Evolutionary conservation across 768 basidiomycete species (phyloP).

Genomic region (Hypholoma sublateritium): DNA sequence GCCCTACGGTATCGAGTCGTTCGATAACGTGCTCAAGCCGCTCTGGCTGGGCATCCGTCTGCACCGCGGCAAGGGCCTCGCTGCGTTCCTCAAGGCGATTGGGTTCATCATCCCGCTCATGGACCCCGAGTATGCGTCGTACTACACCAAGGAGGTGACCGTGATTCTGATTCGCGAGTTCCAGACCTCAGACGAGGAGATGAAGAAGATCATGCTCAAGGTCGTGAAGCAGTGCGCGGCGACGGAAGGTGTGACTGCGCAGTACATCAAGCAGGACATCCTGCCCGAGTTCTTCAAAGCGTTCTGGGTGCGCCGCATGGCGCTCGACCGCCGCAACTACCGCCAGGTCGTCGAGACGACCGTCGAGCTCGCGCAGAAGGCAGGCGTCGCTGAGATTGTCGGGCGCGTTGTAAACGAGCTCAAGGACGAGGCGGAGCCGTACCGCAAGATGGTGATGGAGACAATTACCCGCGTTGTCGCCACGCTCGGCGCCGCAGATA

Average conservation of each 20-base stretch:
- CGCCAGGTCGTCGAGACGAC: slow-evolving; percentile 98
- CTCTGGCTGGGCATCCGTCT: slow-evolving; percentile 93
- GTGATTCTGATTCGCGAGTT: slow-evolving; percentile 98
- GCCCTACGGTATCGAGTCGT: slow-evolving; percentile 99
- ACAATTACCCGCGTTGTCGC: slow-evolving; percentile 97
- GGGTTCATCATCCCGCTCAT: slow-evolving; percentile 99
- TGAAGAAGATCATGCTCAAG: slow-evolving; percentile 99
- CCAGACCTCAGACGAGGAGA: slow-evolving; percentile 99
- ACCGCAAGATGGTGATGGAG: slow-evolving; percentile 99
- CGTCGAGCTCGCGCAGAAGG: slow-evolving; percentile 95
- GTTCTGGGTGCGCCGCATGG: slow-evolving; percentile 99
- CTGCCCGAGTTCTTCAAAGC: slow-evolving; percentile 99
- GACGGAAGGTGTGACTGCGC: slow-evolving; percentile 95
- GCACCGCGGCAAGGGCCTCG: slow-evolving; percentile 92
- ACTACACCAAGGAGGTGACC: slow-evolving; percentile 98
- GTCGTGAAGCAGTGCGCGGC: slow-evolving; percentile 99
- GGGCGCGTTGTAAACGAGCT: slow-evolving; percentile 85
- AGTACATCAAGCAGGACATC: slow-evolving; percentile 97
- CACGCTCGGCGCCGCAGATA: slow-evolving; percentile 93
- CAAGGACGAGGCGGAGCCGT: slow-evolving; percentile 89
- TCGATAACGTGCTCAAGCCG: slow-evolving; percentile 95
- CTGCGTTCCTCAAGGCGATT: slow-evolving; percentile 96
- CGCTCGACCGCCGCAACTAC: slow-evolving; percentile 94
- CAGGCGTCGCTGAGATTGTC: slow-evolving; percentile 95
- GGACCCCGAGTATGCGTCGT: slow-evolving; percentile 99